phyloP scores from a whole-genome alignment of 805 yeast genomes.

The Metschnikowia koreensis region DNA sequence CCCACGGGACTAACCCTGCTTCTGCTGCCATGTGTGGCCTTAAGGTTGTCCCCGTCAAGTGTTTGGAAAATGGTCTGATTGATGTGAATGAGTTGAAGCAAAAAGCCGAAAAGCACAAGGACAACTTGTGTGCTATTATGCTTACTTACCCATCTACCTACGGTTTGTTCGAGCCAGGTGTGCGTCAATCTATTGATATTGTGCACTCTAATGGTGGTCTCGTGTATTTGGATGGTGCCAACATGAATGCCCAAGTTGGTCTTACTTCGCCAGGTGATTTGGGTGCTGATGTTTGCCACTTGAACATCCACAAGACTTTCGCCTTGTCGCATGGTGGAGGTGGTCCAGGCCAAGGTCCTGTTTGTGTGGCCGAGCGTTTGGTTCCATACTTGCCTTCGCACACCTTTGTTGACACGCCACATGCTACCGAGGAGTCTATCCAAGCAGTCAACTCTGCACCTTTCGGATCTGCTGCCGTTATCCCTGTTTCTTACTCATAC shows the following conservation, averaged over 20 bases:
- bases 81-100: constrained; percentile 72
- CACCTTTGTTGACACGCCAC: constrained; percentile 54
- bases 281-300: constrained; percentile 97
- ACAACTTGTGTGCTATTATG: constrained; percentile 85
- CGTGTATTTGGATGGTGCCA: constrained; percentile 97
- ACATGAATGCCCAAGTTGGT: constrained; percentile 99
- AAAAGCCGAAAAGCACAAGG: constrained; percentile 69
- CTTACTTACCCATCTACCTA: constrained; percentile 97
- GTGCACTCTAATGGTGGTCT: constrained; percentile 90
- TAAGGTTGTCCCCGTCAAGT: constrained; percentile 89
- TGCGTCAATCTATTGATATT: constrained; percentile 77
- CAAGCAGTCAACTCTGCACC: constrained; percentile 89
- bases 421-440: constrained; percentile 50
- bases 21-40: constrained; percentile 97
- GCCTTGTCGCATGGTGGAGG: constrained; percentile 99
- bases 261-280: constrained; percentile 95
- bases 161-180: constrained; percentile 93
- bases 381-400: constrained; percentile 82
- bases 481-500: constrained; percentile 93
- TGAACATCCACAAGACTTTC: constrained; percentile 95
- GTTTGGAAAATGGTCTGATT: constrained; percentile 80
- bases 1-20: constrained; percentile 99
- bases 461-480: constrained; percentile 89
- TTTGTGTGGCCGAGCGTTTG: constrained; percentile 83
- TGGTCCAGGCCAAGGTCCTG: constrained; percentile 99